Conservation (phyloP, 2,329 filamentous ascomycete species). For the Ilyonectria mors-panacis region DNA sequence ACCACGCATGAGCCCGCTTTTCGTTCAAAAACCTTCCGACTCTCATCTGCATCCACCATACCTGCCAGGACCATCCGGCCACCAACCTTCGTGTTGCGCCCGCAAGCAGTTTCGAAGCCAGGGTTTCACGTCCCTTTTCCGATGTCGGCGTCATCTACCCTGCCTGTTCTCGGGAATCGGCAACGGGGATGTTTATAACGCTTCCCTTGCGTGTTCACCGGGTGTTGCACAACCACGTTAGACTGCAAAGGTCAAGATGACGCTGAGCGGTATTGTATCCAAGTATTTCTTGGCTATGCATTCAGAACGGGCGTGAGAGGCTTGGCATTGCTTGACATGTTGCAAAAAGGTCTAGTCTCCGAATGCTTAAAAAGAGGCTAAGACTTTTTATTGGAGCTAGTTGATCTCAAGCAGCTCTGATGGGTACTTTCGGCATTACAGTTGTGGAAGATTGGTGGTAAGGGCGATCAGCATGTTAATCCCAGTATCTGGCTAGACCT, state of each 20-base stretch:
- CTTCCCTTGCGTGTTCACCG: not conserved
- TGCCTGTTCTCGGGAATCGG: not conserved
- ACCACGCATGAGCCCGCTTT: slow-evolving; percentile 8
- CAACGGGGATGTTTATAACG: not conserved
- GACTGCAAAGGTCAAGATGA: not conserved
- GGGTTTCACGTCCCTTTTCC: not conserved
- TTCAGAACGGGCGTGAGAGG: not conserved
- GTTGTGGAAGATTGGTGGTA: not conserved
- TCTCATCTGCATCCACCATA: not conserved
- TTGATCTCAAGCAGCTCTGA: not conserved
- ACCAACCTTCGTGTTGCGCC: not conserved
- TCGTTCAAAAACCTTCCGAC: not conserved
- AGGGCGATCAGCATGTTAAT: not conserved
- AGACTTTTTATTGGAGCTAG: not conserved
- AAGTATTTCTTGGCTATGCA: not conserved
- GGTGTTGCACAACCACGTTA: not conserved
- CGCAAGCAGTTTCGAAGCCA: not conserved
- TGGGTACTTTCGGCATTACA: not conserved
- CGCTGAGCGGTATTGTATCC: not conserved
- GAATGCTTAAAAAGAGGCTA: not conserved
- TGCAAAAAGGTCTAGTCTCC: not conserved
- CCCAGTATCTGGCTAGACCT: not conserved
- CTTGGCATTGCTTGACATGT: not conserved
- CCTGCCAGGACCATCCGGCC: not conserved
- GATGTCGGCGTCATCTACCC: not conserved